phyloP scores from a whole-genome alignment of 2,329 filamentous ascomycete species.

The Exophiala oligosperma region DNA sequence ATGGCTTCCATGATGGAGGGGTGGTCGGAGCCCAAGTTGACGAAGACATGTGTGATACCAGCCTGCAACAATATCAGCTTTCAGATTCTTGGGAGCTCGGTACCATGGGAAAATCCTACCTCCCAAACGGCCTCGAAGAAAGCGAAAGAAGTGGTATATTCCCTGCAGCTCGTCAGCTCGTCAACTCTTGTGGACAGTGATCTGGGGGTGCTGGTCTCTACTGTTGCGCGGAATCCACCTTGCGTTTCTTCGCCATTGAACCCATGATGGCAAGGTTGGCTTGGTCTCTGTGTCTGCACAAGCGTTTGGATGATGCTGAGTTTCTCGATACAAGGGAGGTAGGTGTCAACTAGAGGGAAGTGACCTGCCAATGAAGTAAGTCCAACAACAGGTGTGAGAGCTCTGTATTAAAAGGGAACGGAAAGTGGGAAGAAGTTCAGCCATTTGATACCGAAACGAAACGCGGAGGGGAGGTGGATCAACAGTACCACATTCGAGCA shows the following conservation, averaged over 20 bases:
- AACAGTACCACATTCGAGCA: too few species aligned
- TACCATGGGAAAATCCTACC: constrained; percentile 49
- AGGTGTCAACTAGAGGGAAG: too few species aligned
- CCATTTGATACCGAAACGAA: too few species aligned
- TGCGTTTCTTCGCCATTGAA: not conserved
- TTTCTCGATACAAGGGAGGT: too few species aligned
- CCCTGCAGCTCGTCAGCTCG: not conserved
- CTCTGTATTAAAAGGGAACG: too few species aligned
- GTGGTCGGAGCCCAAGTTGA: constrained; percentile 59
- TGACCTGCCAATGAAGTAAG: too few species aligned
- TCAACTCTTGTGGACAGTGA: not conserved
- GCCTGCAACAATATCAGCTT: constrained; percentile 36
- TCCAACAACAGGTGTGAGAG: too few species aligned
- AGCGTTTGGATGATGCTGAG: too few species aligned
- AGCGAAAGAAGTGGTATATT: constrained; percentile 72
- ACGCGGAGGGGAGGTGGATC: too few species aligned
- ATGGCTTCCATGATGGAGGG: constrained; percentile 79
- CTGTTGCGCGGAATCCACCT: not conserved
- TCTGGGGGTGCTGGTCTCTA: not conserved
- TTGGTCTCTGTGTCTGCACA: too few species aligned
- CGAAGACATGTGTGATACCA: constrained; percentile 53
- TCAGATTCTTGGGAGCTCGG: not conserved
- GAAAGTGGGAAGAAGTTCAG: too few species aligned
- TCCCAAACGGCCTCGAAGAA: constrained; percentile 83
- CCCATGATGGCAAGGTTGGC: not conserved